These are phyloP conservation scores for Phyllosticta capitalensis DNA, from an alignment of 2,329 filamentous ascomycete species.

Conservation along the genomic window DNA sequence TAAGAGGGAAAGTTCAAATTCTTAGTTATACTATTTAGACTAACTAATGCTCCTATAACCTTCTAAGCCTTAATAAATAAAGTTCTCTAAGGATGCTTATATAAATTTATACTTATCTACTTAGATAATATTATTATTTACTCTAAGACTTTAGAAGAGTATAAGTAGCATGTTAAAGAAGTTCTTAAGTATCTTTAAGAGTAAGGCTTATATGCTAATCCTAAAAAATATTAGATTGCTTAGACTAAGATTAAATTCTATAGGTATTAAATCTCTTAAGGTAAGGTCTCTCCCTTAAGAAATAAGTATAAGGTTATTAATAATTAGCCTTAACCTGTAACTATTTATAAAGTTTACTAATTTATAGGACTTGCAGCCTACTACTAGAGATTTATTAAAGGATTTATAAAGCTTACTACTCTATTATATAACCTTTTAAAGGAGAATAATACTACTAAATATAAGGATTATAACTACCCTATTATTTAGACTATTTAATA, in stretches of 20 bases:
- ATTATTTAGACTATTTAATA: not conserved
- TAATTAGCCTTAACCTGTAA: not conserved
- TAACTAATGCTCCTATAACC: constrained; percentile 14
- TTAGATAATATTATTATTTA: constrained; percentile 2
- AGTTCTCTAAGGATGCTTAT: not conserved
- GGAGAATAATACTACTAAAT: not conserved
- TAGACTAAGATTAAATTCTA: constrained; percentile 1
- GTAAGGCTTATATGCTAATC: not conserved
- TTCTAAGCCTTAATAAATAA: constrained; percentile 17
- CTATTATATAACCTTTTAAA: constrained; percentile 5
- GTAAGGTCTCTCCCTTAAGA: not conserved
- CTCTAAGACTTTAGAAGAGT: not conserved
- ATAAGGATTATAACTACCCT: not conserved
- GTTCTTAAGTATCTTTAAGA: not conserved
- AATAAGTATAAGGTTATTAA: constrained; percentile 5
- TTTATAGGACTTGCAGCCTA: constrained; percentile 20
- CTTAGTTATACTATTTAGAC: too few relatives aligned
- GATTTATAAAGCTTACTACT: constrained; percentile 14
- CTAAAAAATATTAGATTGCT: not conserved
- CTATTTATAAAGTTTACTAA: constrained; percentile 11
- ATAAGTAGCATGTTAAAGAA: not conserved
- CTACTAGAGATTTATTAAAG: constrained; percentile 18
- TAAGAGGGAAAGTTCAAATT: too few relatives aligned
- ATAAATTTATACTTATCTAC: not conserved
- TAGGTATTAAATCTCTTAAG: not conserved